Evolutionary conservation across 1,284 basidiomycete species (phyloP).

Genomic region (Trichosporon ovoides): DNA sequence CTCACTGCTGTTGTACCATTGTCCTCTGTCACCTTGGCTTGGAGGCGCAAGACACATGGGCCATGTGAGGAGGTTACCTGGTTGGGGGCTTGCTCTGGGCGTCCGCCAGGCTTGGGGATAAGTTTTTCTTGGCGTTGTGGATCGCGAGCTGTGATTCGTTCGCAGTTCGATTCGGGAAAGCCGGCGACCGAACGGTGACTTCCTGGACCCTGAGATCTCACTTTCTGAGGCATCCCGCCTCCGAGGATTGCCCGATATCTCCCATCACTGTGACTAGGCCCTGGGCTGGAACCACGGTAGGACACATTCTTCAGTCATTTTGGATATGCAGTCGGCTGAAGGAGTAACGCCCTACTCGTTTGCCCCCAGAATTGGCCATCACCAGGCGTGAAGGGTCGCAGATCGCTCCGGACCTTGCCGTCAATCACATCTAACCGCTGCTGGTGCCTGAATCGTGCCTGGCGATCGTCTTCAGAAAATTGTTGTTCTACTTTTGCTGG

Average conservation of each 20-base stretch:
- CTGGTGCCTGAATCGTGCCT: no score
- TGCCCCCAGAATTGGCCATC: not conserved
- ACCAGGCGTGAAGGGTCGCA: not conserved
- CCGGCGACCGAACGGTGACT: not conserved
- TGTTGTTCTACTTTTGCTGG: no score
- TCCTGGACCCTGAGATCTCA: not conserved
- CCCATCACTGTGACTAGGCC: not conserved
- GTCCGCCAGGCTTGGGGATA: not conserved
- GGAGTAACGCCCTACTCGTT: no score
- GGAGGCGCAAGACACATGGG: not conserved
- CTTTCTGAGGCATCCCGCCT: not conserved
- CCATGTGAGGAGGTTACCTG: not conserved
- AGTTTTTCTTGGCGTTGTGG: not conserved
- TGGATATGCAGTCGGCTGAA: not conserved
- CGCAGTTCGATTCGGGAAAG: not conserved
- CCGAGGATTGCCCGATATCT: not conserved
- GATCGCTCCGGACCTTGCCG: not conserved
- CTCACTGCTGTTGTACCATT: not conserved
- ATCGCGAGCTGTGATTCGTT: not conserved
- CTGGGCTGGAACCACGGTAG: not conserved
- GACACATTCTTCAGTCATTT: not conserved
- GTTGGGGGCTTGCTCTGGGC: not conserved
- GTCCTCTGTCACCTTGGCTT: not conserved
- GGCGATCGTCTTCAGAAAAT: no score
- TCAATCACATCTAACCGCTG: not conserved